A percentile compares a stretch with the other conserved stretches of the same genome.
Evolutionary conservation across 2,329 filamentous ascomycete species (phyloP).

Genomic region (Fusarium dimerum): DNA sequence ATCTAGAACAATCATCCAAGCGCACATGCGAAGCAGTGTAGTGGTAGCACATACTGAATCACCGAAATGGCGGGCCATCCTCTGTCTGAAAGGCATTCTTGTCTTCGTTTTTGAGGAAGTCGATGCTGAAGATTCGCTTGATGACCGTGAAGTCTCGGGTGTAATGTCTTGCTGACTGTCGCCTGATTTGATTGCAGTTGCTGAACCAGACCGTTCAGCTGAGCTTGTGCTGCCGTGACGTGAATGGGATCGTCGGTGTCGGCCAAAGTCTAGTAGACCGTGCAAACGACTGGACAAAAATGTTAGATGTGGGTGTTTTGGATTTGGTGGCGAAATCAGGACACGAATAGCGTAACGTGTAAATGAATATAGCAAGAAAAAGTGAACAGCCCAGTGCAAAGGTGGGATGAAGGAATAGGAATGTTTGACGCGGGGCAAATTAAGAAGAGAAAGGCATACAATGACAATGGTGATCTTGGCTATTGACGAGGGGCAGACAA

Average conservation of each 20-base stretch:
- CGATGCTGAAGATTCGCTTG: constrained; percentile 12
- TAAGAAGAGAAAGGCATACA: too few relatives aligned
- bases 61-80: constrained; percentile 49
- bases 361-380: too few relatives aligned
- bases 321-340: neutral
- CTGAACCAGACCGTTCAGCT: constrained; percentile 20
- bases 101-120: constrained; percentile 20
- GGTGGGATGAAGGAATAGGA: too few relatives aligned
- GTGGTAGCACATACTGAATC: constrained; percentile 41
- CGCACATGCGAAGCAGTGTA: too few relatives aligned
- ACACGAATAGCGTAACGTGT: neutral
- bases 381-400: too few relatives aligned
- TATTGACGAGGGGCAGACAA: too few relatives aligned
- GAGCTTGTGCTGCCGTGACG: constrained; percentile 26
- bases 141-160: constrained; percentile 13
- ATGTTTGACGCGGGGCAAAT: too few relatives aligned
- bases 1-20: too few relatives aligned
- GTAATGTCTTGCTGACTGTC: constrained; percentile 15
- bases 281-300: constrained; percentile 22
- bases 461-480: too few relatives aligned
- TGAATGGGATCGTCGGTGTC: constrained; percentile 11
- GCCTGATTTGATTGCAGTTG: constrained; percentile 19
- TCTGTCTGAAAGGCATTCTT: constrained; percentile 42
- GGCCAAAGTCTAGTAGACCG: constrained; percentile 24
- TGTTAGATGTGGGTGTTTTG: constrained; percentile 18